phyloP scores from a whole-genome alignment of 192 early-diverging fungal species.

The Entomortierella lignicola region DNA sequence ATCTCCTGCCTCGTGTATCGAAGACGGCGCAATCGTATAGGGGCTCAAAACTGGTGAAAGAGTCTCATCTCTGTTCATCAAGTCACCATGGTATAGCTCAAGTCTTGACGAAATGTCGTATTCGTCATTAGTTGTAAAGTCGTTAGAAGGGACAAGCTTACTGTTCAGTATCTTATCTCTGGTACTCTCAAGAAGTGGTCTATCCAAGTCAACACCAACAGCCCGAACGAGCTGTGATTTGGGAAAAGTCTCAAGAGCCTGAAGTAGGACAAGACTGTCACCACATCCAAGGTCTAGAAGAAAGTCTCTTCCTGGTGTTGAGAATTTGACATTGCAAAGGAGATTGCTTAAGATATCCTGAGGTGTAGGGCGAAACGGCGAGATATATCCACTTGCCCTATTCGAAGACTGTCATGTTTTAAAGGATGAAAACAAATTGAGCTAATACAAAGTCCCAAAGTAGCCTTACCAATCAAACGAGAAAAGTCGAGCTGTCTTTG shows the following conservation, averaged over 20 bases:
- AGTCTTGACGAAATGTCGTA: slow-evolving; percentile 9
- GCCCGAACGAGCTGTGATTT: slow-evolving; percentile 15
- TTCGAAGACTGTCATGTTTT: not conserved
- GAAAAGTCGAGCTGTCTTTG: slow-evolving; percentile 15
- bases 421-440: not conserved
- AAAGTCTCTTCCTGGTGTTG: not conserved
- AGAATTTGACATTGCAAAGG: slow-evolving; percentile 25
- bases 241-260: slow-evolving; percentile 37
- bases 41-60: slow-evolving; percentile 9
- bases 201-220: slow-evolving; percentile 39
- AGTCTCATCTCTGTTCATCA: slow-evolving; percentile 7
- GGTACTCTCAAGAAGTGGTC: slow-evolving; percentile 17
- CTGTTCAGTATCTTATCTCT: slow-evolving; percentile 7
- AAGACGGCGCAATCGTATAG: not conserved
- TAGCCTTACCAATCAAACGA: slow-evolving; percentile 39
- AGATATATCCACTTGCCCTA: slow-evolving; percentile 42
- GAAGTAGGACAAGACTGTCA: slow-evolving; percentile 34
- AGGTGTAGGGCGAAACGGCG: slow-evolving; percentile 38
- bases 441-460: not conserved
- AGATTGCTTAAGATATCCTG: slow-evolving; percentile 25
- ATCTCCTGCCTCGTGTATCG: not conserved
- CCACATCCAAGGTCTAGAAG: slow-evolving; percentile 39
- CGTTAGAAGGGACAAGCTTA: too few relatives aligned
- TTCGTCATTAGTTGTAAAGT: not conserved
- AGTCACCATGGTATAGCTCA: slow-evolving; percentile 42